Evolutionary conservation across 345 rosid species (phyloP).

Genomic region (Anastatica hierochuntica): DNA sequence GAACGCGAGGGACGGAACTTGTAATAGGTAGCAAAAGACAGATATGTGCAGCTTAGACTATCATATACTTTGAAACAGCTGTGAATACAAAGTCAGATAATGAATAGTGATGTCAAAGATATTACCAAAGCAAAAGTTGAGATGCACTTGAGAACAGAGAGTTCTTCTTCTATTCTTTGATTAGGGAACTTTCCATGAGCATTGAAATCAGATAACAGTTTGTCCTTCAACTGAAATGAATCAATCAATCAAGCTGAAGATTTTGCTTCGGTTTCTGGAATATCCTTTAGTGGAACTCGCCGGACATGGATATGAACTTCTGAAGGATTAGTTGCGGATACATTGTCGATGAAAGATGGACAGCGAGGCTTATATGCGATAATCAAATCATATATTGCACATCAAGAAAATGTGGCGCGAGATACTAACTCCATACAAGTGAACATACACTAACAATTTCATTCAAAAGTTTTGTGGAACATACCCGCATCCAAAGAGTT

Average conservation of each 20-base stretch:
- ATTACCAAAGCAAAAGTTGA: constrained; percentile 37
- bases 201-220: constrained; percentile 48
- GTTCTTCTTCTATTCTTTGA: constrained; percentile 29
- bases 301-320: constrained; percentile 73
- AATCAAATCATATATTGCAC: constrained; percentile 71
- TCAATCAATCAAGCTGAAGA: constrained; percentile 52
- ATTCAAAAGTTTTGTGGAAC: no score
- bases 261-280: constrained; percentile 39
- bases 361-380: constrained; percentile 62
- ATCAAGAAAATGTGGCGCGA: neutral
- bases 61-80: constrained; percentile 48
- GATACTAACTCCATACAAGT: no score
- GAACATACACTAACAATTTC: no score
- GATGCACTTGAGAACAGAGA: constrained; percentile 41
- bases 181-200: constrained; percentile 48
- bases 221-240: constrained; percentile 52
- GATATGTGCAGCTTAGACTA: constrained; percentile 40
- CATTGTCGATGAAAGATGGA: constrained; percentile 72
- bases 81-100: constrained; percentile 51
- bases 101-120: constrained; percentile 41
- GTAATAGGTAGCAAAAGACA: constrained; percentile 41
- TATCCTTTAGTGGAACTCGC: constrained; percentile 37
- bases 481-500: constrained; percentile 67
- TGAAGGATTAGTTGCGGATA: constrained; percentile 67
- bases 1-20: constrained; percentile 34